phyloP scores from a whole-genome alignment of 257 asterid genomes.

The Phtheirospermum japonicum region DNA sequence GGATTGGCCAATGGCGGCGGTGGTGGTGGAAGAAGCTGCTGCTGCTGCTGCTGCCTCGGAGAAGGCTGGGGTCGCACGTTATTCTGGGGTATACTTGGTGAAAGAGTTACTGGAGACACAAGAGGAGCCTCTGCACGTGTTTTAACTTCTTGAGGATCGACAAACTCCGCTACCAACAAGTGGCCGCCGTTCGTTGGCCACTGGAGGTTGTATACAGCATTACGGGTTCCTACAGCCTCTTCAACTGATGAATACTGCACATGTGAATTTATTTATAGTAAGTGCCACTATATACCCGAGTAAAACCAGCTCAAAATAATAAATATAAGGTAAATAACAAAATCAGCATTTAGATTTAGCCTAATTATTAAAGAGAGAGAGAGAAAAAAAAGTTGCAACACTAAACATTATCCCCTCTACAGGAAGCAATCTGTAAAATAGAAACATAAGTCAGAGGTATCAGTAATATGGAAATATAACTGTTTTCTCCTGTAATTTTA shows the following conservation, averaged over 20 bases:
- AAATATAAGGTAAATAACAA: neutral
- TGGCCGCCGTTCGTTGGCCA: slow-evolving; percentile 94
- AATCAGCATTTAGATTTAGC: neutral
- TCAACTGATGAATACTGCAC: slow-evolving; percentile 81
- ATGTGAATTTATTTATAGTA: slow-evolving; percentile 11
- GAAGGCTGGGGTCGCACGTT: slow-evolving; percentile 50
- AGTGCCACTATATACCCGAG: slow-evolving; percentile 1
- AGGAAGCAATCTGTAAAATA: neutral
- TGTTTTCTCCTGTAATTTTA: too few species aligned
- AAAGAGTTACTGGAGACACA: slow-evolving; percentile 46
- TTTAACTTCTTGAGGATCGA: slow-evolving; percentile 76
- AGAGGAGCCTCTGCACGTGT: slow-evolving; percentile 55
- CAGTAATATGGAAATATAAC: neutral
- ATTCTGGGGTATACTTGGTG: slow-evolving; percentile 32
- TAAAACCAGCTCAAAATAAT: neutral
- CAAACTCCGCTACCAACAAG: slow-evolving; percentile 67
- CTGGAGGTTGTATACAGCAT: slow-evolving; percentile 83
- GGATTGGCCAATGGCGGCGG: slow-evolving; percentile 47
- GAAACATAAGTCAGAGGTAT: neutral
- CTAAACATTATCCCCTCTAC: neutral
- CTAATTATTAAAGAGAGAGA: neutral
- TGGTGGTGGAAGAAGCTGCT: slow-evolving; percentile 48
- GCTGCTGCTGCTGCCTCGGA: slow-evolving; percentile 54
- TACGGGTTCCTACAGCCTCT: slow-evolving; percentile 79
- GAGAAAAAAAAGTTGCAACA: too few species aligned